Conservation (phyloP, 2,329 filamentous ascomycete species). For the Xylariaceae sp. region DNA sequence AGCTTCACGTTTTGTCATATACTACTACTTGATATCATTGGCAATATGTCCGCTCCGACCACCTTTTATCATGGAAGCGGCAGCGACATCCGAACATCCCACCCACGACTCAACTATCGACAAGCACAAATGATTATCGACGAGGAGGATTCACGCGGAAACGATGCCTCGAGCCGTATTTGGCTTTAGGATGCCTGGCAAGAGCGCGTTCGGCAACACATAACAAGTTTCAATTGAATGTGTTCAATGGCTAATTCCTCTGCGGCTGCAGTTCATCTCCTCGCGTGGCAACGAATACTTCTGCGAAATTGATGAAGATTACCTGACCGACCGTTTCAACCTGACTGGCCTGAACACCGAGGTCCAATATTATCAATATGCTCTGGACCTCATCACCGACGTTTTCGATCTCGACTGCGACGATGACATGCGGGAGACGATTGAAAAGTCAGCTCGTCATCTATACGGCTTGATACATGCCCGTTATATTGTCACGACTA, state of each 20-base stretch:
- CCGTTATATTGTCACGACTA: conserved; percentile 92
- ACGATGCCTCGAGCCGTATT: no score
- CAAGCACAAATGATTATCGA: no score
- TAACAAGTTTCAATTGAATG: no score
- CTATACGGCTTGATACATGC: conserved; percentile 95
- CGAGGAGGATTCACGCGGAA: no score
- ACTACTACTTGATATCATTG: no score
- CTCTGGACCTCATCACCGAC: conserved; percentile 92
- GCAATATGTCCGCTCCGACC: no score
- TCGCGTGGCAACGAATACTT: conserved; percentile 98
- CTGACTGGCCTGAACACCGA: conserved; percentile 94
- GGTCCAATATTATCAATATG: conserved; percentile 98
- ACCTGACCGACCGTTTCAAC: conserved; percentile 97
- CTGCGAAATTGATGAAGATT: conserved; percentile 99
- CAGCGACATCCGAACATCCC: no score
- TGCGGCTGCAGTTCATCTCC: conserved; percentile 75
- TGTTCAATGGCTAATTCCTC: no score
- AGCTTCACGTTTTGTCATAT: no score
- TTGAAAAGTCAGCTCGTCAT: conserved; percentile 94
- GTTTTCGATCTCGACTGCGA: conserved; percentile 98
- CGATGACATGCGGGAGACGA: conserved; percentile 95
- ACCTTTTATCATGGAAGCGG: no score
- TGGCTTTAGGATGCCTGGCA: not conserved
- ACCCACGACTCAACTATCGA: no score
- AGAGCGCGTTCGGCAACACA: not conserved